A percentile compares a stretch with the other conserved stretches of the same genome.
These are phyloP conservation scores for Haberlea rhodopensis DNA, from an alignment of 257 asterid species.

Conservation along the genomic window DNA sequence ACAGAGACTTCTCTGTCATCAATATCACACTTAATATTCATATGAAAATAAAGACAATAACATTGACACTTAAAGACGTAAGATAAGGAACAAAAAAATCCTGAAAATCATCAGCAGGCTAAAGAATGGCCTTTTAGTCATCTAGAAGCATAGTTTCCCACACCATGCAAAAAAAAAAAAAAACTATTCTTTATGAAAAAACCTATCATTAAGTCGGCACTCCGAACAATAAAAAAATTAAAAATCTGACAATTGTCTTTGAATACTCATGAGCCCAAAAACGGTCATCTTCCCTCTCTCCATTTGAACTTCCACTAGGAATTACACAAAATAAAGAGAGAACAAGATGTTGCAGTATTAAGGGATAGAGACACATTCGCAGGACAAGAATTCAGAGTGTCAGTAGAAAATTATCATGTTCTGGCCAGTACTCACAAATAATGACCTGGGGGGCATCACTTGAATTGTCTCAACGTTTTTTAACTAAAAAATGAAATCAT, in stretches of 20 bases:
- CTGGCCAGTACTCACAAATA: background rate
- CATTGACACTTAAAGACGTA: background rate
- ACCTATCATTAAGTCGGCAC: no score
- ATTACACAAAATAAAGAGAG: background rate
- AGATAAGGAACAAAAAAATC: background rate
- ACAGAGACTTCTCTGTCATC: background rate
- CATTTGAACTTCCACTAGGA: conserved; percentile 6
- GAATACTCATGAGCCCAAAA: background rate
- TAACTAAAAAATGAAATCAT: conserved; percentile 12
- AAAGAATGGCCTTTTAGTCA: background rate
- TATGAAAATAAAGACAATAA: no score
- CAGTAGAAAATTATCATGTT: conserved; percentile 8
- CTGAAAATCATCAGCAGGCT: background rate
- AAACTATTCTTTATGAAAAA: background rate
- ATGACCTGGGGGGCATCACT: background rate
- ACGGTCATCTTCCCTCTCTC: conserved; percentile 7
- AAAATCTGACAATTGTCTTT: background rate
- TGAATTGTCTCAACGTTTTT: conserved; percentile 14
- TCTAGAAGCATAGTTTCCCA: no score
- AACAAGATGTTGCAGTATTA: background rate
- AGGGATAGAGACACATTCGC: conserved; percentile 5
- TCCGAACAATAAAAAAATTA: background rate
- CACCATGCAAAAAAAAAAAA: background rate
- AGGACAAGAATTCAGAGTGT: conserved; percentile 13
- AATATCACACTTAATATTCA: background rate